Percentiles rank a stretch among this genome's conserved stretches.
Conservation (phyloP, 2,329 filamentous ascomycete genomes). For the Trichoderma sp. region DNA sequence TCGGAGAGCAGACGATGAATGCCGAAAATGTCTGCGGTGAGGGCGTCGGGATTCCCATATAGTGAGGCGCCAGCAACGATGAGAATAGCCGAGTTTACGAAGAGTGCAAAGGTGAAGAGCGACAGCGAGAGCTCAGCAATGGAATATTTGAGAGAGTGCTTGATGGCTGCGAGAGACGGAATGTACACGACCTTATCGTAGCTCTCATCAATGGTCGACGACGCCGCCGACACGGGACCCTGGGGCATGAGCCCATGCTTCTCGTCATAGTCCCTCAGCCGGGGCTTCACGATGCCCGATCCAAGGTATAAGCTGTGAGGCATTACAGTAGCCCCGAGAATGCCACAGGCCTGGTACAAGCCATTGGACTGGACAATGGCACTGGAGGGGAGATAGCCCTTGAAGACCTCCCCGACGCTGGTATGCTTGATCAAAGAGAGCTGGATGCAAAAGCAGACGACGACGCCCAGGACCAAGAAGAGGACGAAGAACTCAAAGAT, state of each 20-base stretch:
- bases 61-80: constrained; percentile 81
- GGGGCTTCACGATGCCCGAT: constrained; percentile 69
- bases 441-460: constrained; percentile 72
- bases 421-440: constrained; percentile 63
- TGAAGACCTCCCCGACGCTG: constrained; percentile 62
- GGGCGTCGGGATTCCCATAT: constrained; percentile 63
- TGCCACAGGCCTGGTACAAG: constrained; percentile 73
- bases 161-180: constrained; percentile 74
- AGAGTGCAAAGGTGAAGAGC: constrained; percentile 81
- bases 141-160: constrained; percentile 73
- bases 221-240: constrained; percentile 36
- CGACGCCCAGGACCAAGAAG: constrained; percentile 67
- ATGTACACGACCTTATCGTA: constrained; percentile 64
- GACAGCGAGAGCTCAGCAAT: constrained; percentile 71
- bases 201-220: constrained; percentile 36
- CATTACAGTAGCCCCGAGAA: constrained; percentile 77
- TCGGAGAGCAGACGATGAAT: constrained; percentile 74
- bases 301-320: constrained; percentile 71
- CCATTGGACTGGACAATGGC: constrained; percentile 58
- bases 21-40: constrained; percentile 76
- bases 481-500: constrained; percentile 69
- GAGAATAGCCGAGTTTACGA: constrained; percentile 81
- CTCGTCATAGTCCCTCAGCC: constrained; percentile 65
- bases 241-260: constrained; percentile 57
- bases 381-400: constrained; percentile 65